phyloP scores from a whole-genome alignment of 2,329 filamentous ascomycete species.

The Spiromastix sp. region DNA sequence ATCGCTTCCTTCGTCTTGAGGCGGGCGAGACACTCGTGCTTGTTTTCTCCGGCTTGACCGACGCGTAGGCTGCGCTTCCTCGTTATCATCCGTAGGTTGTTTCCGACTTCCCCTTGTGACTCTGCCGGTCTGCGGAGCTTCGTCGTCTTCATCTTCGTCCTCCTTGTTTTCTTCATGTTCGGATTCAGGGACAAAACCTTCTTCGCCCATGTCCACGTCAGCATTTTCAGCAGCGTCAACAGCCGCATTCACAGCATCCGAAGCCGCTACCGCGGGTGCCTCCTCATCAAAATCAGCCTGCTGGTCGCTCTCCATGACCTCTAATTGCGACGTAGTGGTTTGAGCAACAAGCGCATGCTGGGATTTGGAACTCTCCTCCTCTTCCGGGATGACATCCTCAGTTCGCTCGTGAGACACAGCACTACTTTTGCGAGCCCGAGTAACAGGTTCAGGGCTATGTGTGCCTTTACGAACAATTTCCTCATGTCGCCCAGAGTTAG shows the following conservation, averaged over 20 bases:
- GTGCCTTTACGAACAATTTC: constrained; percentile 45
- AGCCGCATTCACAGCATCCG: constrained; percentile 7
- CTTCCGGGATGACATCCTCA: constrained; percentile 42
- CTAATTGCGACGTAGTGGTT: constrained; percentile 18
- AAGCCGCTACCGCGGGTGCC: constrained; percentile 13
- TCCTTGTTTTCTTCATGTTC: constrained; percentile 37
- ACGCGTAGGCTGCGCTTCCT: constrained; percentile 22
- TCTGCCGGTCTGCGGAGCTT: constrained; percentile 39
- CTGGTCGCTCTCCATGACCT: constrained; percentile 33
- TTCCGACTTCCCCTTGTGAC: constrained; percentile 15
- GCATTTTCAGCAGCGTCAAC: constrained; percentile 16
- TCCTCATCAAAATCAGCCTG: constrained; percentile 25
- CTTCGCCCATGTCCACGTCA: constrained; percentile 27
- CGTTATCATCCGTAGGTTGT: constrained; percentile 16
- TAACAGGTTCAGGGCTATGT: constrained; percentile 33
- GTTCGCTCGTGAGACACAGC: constrained; percentile 15
- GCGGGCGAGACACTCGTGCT: constrained; percentile 34
- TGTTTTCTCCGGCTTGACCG: constrained; percentile 32
- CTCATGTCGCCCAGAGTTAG: constrained; percentile 49
- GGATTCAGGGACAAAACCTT: constrained; percentile 32
- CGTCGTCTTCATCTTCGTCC: constrained; percentile 48
- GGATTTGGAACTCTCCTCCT: constrained; percentile 39
- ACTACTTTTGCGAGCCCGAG: constrained; percentile 5
- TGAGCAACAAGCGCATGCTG: constrained; percentile 11
- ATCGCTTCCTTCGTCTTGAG: constrained; percentile 48